Percentiles rank a stretch among this genome's conserved stretches.
Conservation (phyloP, 208 protist genomes). For the Entamoeba dispar region DNA sequence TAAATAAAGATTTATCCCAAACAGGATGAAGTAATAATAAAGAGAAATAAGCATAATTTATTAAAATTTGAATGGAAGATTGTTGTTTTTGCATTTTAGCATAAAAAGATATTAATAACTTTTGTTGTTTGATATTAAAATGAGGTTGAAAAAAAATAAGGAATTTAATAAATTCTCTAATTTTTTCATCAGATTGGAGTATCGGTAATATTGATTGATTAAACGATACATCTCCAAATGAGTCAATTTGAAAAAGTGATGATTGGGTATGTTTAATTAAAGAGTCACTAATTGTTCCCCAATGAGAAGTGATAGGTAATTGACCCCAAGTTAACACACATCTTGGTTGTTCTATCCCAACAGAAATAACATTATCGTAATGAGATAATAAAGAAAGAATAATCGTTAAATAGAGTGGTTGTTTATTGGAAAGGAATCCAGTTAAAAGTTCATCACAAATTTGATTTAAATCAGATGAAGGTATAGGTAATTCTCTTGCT, state of each 20-base stretch:
- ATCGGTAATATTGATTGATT: neutral
- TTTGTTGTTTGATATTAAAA: neutral
- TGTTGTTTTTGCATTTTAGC: neutral
- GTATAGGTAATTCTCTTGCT: neutral
- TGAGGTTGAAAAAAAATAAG: neutral
- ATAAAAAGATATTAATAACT: neutral
- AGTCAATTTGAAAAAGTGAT: neutral
- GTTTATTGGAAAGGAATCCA: neutral
- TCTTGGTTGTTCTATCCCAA: neutral
- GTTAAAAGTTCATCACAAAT: neutral
- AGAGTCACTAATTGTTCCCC: neutral
- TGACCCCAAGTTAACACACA: neutral
- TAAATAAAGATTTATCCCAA: neutral
- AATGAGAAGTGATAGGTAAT: neutral
- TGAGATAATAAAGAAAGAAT: neutral
- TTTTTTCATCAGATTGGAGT: neutral
- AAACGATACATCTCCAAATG: too few species aligned
- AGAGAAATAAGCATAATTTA: neutral
- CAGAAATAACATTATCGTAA: neutral
- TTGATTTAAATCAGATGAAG: neutral
- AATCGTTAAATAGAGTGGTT: neutral
- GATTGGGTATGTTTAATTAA: neutral
- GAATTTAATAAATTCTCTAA: neutral
- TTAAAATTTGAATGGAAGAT: neutral
- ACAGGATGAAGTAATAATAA: neutral